Evolutionary conservation across 257 asterid species (phyloP).

Genomic region (Leonotis leonurus): DNA sequence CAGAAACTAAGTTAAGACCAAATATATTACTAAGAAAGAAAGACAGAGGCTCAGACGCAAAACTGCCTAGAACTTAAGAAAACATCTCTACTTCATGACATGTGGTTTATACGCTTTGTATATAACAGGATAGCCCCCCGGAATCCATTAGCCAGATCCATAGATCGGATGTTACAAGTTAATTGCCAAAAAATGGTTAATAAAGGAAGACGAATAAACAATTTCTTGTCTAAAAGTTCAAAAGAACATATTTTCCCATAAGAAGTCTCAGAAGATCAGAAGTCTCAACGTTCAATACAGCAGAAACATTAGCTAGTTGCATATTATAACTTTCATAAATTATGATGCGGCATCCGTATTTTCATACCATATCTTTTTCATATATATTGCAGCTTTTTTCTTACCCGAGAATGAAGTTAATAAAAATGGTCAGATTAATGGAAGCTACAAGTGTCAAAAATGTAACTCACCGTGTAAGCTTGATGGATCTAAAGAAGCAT

Average conservation of each 20-base stretch:
- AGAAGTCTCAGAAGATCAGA: not conserved
- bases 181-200: not conserved
- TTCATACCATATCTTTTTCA: not conserved
- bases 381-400: not conserved
- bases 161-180: not conserved
- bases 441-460: constrained; percentile 3
- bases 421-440: not conserved
- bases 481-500: constrained; percentile 67
- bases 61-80: not conserved
- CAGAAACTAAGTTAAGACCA: not conserved
- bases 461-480: constrained; percentile 75
- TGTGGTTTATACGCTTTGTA: too few species aligned
- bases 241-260: not conserved
- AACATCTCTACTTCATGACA: not conserved
- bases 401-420: not conserved
- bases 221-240: not conserved
- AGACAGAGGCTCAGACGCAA: not conserved
- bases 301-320: not conserved
- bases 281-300: too few species aligned
- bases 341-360: not conserved
- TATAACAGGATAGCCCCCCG: too few species aligned
- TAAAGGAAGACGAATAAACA: not conserved
- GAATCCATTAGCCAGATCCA: too few species aligned
- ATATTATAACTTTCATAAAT: not conserved
- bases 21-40: not conserved